Conservation (phyloP, 2,329 filamentous ascomycete species). For the Ambrosiella cleistominuta region DNA sequence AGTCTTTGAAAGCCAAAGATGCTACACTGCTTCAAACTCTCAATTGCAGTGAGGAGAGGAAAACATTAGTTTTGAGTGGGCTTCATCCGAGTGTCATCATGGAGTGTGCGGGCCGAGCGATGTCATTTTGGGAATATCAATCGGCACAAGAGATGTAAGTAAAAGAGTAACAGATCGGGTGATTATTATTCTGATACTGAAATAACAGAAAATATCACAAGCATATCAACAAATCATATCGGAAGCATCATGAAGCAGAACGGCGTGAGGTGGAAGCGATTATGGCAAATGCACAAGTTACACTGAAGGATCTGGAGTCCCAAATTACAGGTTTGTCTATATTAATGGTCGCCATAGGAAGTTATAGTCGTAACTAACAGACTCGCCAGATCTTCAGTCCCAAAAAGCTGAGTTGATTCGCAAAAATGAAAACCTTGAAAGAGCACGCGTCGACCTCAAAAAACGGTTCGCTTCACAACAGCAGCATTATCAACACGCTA, state of each 20-base stretch:
- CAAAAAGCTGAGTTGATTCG: slow-evolving; percentile 46
- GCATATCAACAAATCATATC: slow-evolving; percentile 51
- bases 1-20: slow-evolving; percentile 49
- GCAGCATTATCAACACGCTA: slow-evolving; percentile 43
- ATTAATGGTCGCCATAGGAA: too few relatives aligned
- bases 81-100: slow-evolving; percentile 66
- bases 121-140: slow-evolving; percentile 80
- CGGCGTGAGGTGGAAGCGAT: slow-evolving; percentile 51
- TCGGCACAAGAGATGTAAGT: slow-evolving; percentile 63
- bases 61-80: slow-evolving; percentile 69
- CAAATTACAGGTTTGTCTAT: slow-evolving; percentile 34
- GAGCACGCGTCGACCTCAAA: slow-evolving; percentile 51
- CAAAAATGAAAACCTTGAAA: slow-evolving; percentile 55
- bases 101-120: slow-evolving; percentile 64
- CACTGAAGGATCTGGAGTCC: slow-evolving; percentile 35
- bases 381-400: slow-evolving; percentile 31
- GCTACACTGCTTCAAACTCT: slow-evolving; percentile 57
- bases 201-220: slow-evolving; percentile 45
- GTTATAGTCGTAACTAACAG: slow-evolving; percentile 9
- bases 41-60: slow-evolving; percentile 74
- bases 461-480: slow-evolving; percentile 52
- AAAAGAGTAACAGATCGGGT: background rate
- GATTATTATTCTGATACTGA: background rate
- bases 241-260: slow-evolving; percentile 51
- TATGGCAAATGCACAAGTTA: slow-evolving; percentile 46